phyloP scores from a whole-genome alignment of 495 filamentous ascomycete genomes.

The Penicillium subrubescens region DNA sequence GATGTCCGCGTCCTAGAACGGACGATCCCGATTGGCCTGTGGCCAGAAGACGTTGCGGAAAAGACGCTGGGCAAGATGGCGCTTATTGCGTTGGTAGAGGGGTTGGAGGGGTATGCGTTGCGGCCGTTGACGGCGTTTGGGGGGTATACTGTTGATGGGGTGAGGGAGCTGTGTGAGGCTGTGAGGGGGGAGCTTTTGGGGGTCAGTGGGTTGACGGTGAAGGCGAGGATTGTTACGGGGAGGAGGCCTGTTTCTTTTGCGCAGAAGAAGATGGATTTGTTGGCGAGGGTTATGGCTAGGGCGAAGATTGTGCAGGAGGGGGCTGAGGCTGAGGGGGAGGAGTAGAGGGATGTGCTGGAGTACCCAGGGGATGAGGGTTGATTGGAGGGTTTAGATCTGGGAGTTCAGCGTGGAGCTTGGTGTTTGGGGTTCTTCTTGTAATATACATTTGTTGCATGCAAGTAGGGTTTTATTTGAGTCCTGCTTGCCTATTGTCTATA shows the following conservation, averaged over 20 bases:
- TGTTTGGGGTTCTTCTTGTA: neutral
- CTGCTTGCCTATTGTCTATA: neutral
- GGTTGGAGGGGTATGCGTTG: constrained; percentile 62
- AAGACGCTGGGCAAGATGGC: constrained; percentile 65
- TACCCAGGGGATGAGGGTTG: neutral
- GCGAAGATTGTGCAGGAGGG: constrained; percentile 10
- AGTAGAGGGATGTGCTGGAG: neutral
- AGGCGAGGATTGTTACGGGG: constrained; percentile 56
- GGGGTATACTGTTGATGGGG: constrained; percentile 57
- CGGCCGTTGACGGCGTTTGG: constrained; percentile 61
- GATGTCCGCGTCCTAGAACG: constrained; percentile 57
- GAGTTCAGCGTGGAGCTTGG: neutral
- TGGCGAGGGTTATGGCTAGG: constrained; percentile 24
- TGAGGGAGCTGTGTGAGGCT: constrained; percentile 56
- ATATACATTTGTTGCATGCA: neutral
- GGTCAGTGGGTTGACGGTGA: constrained; percentile 44
- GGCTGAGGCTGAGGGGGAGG: neutral
- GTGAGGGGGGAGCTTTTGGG: constrained; percentile 54
- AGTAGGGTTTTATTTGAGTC: neutral
- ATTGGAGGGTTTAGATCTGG: neutral
- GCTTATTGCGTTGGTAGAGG: constrained; percentile 64
- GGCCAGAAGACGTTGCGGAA: constrained; percentile 54
- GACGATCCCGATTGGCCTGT: constrained; percentile 61
- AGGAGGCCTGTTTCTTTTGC: constrained; percentile 53
- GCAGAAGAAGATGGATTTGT: constrained; percentile 24